Base-by-base conservation (phyloP, 495 filamentous ascomycete species). In the Neurospora discreta region DNA sequence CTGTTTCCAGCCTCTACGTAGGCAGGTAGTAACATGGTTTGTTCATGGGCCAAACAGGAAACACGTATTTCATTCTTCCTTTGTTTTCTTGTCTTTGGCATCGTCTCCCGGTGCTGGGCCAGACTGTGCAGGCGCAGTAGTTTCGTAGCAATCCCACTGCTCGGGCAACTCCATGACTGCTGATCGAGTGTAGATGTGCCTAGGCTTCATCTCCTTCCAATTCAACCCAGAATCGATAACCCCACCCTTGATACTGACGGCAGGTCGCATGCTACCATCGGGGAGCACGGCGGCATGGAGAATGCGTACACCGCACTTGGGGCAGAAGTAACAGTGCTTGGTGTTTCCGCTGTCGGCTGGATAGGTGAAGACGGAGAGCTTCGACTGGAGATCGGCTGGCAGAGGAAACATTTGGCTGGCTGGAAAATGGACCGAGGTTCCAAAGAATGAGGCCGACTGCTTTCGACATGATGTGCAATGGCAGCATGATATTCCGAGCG, bases 401-500 rank as follows among this genome's bases (percentile, higher is more conserved):
- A 87, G 79, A n/a, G 86, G 86, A 73, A 89, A 87, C 23, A 86
- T 77, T 15, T 72, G 46, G 11, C 73, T 74, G 9, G 75, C 40
- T 20, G 77, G 74, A 74, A 77, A 82, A 68, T 79, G 80, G 69
- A 86, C 84, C 0, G 83, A 85, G 20, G 85, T 85, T 33, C 87
- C 86, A 71, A 87, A 87, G 2, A 86, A 85, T 1, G 86, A 85
- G 39, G 82, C 81, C 23, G 85, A 85, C 78, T 89, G 87, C 77
- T 86, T 86, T 26, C 81, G 84, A 74, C 87, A 89, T 70, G 85
- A 78, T 33, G 82, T 84, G 78, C 87, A 89, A 79, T 89, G 87
- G 77, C 87, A 89, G 79, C 82, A 78, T 74, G 82, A 86, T 30
- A 86, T 74, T 6, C 76, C 79, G 36, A 83, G 73, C 11, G 84